These are phyloP conservation scores for Torulaspora globosa DNA, from an alignment of 1,139 yeast genomes.

Conservation along the genomic window DNA sequence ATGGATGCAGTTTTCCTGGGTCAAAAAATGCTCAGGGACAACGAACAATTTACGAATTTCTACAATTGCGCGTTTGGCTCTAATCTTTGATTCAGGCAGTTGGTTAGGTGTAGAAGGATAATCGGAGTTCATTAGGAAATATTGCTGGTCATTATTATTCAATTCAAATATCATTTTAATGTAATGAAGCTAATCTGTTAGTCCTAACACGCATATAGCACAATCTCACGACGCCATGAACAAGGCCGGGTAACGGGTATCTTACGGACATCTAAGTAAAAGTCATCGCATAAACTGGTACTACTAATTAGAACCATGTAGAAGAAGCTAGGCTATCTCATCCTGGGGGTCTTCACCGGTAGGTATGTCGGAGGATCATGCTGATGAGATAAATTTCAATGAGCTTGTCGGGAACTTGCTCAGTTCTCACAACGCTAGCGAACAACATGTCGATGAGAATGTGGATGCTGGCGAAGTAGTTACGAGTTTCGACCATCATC, in stretches of 20 bases:
- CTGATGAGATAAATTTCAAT: conserved; percentile 32
- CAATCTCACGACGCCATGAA: too few species aligned
- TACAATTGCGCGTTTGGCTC: conserved; percentile 29
- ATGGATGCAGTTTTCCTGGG: conserved; percentile 24
- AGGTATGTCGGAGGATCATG: conserved; percentile 25
- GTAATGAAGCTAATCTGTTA: background rate
- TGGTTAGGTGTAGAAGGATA: background rate
- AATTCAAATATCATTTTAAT: conserved; percentile 1
- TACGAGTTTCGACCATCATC: too few species aligned
- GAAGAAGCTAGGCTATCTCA: background rate
- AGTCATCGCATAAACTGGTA: conserved; percentile 2
- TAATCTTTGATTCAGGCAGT: conserved; percentile 1
- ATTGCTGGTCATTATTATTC: conserved; percentile 8
- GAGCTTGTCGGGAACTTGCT: conserved; percentile 35
- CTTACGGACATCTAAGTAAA: background rate
- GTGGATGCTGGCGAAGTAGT: conserved; percentile 2
- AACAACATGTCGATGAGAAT: conserved; percentile 9
- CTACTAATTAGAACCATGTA: background rate
- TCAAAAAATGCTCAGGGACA: conserved; percentile 29
- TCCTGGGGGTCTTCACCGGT: background rate
- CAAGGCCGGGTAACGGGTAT: background rate
- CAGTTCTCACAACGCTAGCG: conserved; percentile 27
- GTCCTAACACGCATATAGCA: too few species aligned
- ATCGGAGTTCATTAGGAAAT: conserved; percentile 2
- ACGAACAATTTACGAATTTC: conserved; percentile 32